phyloP scores from a whole-genome alignment of 2,329 filamentous ascomycete genomes.

The Helicocarpus griseus region DNA sequence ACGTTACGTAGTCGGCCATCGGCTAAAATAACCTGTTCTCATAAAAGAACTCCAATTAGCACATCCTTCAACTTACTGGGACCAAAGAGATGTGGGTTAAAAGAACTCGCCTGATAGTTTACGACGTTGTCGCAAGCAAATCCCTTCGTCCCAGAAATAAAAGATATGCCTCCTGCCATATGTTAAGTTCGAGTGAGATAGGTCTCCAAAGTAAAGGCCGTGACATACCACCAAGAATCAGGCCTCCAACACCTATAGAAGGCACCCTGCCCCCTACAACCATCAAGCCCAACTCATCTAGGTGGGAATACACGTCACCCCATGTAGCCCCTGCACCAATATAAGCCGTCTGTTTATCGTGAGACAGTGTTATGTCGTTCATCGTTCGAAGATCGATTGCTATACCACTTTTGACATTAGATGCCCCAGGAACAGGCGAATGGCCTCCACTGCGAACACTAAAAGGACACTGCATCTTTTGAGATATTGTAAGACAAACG shows the following conservation, averaged over 20 bases:
- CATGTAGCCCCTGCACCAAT: slow-evolving; percentile 26
- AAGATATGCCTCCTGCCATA: slow-evolving; percentile 33
- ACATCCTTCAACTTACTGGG: background rate
- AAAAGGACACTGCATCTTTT: background rate
- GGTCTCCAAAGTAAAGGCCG: background rate
- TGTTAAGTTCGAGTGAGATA: background rate
- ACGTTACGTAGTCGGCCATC: slow-evolving; percentile 39
- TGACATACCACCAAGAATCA: slow-evolving; percentile 25
- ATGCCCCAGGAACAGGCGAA: slow-evolving; percentile 25
- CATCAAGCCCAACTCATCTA: slow-evolving; percentile 16
- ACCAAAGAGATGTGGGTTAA: background rate
- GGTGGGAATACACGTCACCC: slow-evolving; percentile 20
- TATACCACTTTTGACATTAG: slow-evolving; percentile 32
- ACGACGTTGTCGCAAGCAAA: slow-evolving; percentile 41
- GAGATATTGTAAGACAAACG: background rate
- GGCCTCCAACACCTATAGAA: slow-evolving; percentile 23
- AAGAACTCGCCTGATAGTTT: slow-evolving; percentile 35
- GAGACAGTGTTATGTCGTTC: slow-evolving; percentile 18
- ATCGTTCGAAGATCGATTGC: slow-evolving; percentile 30
- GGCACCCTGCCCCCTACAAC: slow-evolving; percentile 23
- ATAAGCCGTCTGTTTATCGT: slow-evolving; percentile 17
- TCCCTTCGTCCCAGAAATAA: slow-evolving; percentile 36
- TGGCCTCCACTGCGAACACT: slow-evolving; percentile 35
- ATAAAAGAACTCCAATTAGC: background rate
- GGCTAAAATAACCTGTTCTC: slow-evolving; percentile 29